These are phyloP conservation scores for Solanum hybrid DNA, from an alignment of 305 asterid species.

Conservation along the genomic window DNA sequence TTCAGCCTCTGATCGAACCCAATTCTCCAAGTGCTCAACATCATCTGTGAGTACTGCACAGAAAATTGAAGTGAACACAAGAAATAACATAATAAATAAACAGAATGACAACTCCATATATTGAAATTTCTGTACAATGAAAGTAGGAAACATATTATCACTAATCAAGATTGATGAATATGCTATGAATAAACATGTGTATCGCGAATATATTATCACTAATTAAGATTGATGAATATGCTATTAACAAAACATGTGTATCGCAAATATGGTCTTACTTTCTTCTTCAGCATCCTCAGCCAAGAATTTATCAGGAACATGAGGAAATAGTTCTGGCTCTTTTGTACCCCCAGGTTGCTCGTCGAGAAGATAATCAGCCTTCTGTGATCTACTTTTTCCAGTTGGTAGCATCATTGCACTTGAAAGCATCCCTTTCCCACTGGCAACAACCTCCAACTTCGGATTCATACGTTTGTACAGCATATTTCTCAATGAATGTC, in stretches of 20 bases:
- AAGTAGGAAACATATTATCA: not conserved
- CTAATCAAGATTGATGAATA: not conserved
- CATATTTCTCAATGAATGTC: slow-evolving; percentile 50
- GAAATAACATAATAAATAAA: not conserved
- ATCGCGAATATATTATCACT: not conserved
- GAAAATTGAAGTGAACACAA: not conserved
- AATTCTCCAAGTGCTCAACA: slow-evolving; percentile 36
- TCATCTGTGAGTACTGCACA: slow-evolving; percentile 19
- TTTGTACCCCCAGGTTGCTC: slow-evolving; percentile 23
- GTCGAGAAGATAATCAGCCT: slow-evolving; percentile 16
- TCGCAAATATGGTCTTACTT: slow-evolving; percentile 32
- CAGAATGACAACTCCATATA: not conserved
- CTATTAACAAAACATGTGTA: not conserved
- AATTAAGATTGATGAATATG: not conserved
- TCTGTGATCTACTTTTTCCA: slow-evolving; percentile 17
- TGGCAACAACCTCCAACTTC: slow-evolving; percentile 25
- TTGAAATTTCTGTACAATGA: not conserved
- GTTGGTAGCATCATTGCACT: slow-evolving; percentile 23
- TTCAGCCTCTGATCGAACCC: slow-evolving; percentile 45
- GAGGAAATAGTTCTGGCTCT: slow-evolving; percentile 22
- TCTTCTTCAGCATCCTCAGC: slow-evolving; percentile 32
- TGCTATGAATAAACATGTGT: not conserved
- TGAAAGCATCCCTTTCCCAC: slow-evolving; percentile 30
- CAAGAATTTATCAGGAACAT: slow-evolving; percentile 27
- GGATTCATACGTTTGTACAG: slow-evolving; percentile 43